Evolutionary conservation across 192 early-diverging fungal species (phyloP).

Genomic region (Rhizoclosmatium globosum): DNA sequence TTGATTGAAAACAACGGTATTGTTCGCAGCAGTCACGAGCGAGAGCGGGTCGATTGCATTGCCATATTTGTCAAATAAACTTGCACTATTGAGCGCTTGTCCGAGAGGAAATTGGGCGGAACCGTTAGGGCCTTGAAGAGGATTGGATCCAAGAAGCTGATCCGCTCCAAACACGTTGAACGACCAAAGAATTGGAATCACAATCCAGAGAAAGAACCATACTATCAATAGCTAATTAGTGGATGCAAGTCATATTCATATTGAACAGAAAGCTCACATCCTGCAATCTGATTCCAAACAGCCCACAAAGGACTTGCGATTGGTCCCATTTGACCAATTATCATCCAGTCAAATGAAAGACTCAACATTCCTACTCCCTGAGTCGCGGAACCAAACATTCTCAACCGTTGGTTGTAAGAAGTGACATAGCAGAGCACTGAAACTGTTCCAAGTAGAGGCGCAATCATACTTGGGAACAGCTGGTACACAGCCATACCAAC

Average conservation of each 20-base stretch:
- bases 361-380: conserved; percentile 33
- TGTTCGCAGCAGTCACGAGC: conserved; percentile 27
- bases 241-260: neutral
- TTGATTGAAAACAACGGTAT: conserved; percentile 30
- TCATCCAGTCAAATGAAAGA: conserved; percentile 43
- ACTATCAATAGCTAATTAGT: conserved; percentile 19
- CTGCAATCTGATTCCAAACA: conserved; percentile 21
- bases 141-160: conserved; percentile 28
- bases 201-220: conserved; percentile 38
- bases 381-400: conserved; percentile 31
- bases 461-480: conserved; percentile 43
- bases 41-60: conserved; percentile 19
- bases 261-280: conserved; percentile 18
- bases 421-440: conserved; percentile 41
- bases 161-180: conserved; percentile 46
- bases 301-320: conserved; percentile 35
- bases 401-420: conserved; percentile 18
- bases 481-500: conserved; percentile 38
- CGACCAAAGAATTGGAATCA: conserved; percentile 45
- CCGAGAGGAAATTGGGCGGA: conserved; percentile 21
- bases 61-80: conserved; percentile 34
- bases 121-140: conserved; percentile 32
- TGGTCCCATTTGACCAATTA: conserved; percentile 23
- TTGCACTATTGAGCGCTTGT: conserved; percentile 36
- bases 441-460: conserved; percentile 35